Base-by-base conservation (phyloP, 345 rosid species). In the Arabis alpina region DNA sequence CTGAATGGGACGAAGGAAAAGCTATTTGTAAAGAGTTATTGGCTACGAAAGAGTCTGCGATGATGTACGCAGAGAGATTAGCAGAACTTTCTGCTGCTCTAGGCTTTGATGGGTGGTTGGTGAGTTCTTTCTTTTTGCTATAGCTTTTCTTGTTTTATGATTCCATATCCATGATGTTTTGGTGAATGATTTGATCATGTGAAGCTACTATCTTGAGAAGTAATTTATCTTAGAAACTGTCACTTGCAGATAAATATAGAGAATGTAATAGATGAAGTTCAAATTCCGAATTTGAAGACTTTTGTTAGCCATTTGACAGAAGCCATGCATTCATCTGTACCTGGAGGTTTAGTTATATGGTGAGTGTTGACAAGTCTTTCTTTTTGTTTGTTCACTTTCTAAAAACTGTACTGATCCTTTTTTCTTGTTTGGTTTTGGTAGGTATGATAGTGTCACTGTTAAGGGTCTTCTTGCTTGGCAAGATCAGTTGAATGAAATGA, bases 41-140 rank as follows among this genome's bases (percentile, higher is more conserved):
- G 19, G 72, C 79, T 2, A 84, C 91, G 12, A 80, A 80, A 79
- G 91, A 86, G 78, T 85, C 93, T 54, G 83, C 93, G 64, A 73
- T 57, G 28, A 71, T 72, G 70, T 85, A 84, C 60, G 95, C 95
- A 3, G 88, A 90, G 71, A 79, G 81, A 51, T 82, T 92, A 77
- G 82, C 80, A 6, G 89, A 92, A 72, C 96, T 90, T 55, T 96
- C 92, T 28, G 78, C 66, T 72, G 79, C 64, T 58, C 71, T 90
- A 70, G 89, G 95, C 67, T 87, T 90, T 64, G 96, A 90, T 70
- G 98, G 95, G 1, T 92, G 95, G 98, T 87, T 88, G 84, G 98
- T 92, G 79, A 52, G 24, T 13, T 19, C 23, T 19, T 54, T 55
- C 47, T 52, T 39, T 68, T 41, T 60, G 66, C 23, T 49, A 52